These are phyloP conservation scores for Ambrosia hybrid DNA, from an alignment of 140 eudicot genomes.

Conservation along the genomic window DNA sequence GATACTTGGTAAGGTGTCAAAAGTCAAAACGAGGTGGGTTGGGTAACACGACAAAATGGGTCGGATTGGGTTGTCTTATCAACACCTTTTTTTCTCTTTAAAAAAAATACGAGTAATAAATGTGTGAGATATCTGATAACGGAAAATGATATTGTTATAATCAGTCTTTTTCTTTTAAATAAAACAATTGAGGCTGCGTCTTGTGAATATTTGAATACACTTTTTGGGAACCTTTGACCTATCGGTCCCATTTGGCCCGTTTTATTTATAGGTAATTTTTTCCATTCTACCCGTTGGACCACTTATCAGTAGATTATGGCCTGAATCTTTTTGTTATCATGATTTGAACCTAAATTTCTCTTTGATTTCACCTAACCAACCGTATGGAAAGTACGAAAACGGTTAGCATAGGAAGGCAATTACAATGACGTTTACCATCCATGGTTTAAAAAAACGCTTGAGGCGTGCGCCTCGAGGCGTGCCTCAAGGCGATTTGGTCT, in stretches of 20 bases:
- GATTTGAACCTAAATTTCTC: background rate
- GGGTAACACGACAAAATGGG: conserved; percentile 3
- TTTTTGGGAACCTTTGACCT: background rate
- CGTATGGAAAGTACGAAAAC: conserved; percentile 3
- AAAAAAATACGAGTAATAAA: background rate
- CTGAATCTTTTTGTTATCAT: background rate
- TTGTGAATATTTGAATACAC: conserved; percentile 1
- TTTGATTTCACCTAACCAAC: background rate
- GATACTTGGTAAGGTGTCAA: background rate
- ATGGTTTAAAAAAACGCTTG: too few relatives aligned
- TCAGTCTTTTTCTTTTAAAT: background rate
- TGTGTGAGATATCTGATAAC: background rate
- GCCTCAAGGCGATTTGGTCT: too few relatives aligned
- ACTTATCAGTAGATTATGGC: background rate
- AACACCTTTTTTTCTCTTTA: background rate
- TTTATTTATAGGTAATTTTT: background rate
- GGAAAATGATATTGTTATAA: background rate
- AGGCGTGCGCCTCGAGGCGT: too few relatives aligned
- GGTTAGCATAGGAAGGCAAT: conserved; percentile 8
- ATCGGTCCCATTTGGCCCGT: background rate
- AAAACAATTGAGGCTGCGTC: background rate
- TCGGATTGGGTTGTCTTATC: background rate
- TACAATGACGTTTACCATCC: background rate
- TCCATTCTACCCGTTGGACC: background rate
- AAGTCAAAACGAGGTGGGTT: conserved; percentile 9